phyloP scores from a whole-genome alignment of 495 filamentous ascomycete genomes.

The Gamarada debralockiae region DNA sequence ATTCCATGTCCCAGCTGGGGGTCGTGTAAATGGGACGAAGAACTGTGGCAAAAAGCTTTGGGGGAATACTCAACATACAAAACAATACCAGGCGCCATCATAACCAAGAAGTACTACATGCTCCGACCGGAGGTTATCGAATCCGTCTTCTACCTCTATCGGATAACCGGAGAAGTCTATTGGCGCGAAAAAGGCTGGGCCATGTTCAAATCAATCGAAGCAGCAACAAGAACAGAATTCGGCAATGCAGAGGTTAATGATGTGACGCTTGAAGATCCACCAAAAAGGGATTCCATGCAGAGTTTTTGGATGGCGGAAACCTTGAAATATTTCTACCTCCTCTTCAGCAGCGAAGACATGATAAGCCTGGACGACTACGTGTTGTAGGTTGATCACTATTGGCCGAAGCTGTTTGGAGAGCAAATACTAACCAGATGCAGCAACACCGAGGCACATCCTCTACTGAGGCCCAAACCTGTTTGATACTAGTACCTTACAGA shows the following conservation, averaged over 20 bases:
- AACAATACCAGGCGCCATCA: slow-evolving; percentile 33
- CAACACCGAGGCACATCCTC: slow-evolving; percentile 53
- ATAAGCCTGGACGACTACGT: slow-evolving; percentile 51
- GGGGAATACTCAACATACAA: slow-evolving; percentile 10
- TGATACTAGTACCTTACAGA: background rate
- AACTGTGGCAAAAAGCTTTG: slow-evolving; percentile 42
- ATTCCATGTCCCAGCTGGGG: slow-evolving; percentile 59
- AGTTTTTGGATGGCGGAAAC: slow-evolving; percentile 73
- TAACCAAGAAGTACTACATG: slow-evolving; percentile 35
- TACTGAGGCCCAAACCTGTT: slow-evolving; percentile 38
- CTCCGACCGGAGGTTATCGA: slow-evolving; percentile 54
- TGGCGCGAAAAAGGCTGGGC: slow-evolving; percentile 53
- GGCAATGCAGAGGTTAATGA: slow-evolving; percentile 36
- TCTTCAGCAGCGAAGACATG: slow-evolving; percentile 67
- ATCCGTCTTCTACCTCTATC: slow-evolving; percentile 54
- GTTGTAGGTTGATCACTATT: slow-evolving; percentile 13
- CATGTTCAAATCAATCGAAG: slow-evolving; percentile 47
- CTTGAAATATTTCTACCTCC: slow-evolving; percentile 87
- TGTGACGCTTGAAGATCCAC: slow-evolving; percentile 24
- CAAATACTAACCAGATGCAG: background rate
- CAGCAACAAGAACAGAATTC: slow-evolving; percentile 35
- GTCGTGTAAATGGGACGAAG: slow-evolving; percentile 70
- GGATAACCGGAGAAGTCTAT: slow-evolving; percentile 47
- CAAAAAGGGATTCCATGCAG: slow-evolving; percentile 41
- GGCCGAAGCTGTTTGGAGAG: background rate